phyloP scores from a whole-genome alignment of 2,329 filamentous ascomycete genomes.

The Leptodontidium sp. region DNA sequence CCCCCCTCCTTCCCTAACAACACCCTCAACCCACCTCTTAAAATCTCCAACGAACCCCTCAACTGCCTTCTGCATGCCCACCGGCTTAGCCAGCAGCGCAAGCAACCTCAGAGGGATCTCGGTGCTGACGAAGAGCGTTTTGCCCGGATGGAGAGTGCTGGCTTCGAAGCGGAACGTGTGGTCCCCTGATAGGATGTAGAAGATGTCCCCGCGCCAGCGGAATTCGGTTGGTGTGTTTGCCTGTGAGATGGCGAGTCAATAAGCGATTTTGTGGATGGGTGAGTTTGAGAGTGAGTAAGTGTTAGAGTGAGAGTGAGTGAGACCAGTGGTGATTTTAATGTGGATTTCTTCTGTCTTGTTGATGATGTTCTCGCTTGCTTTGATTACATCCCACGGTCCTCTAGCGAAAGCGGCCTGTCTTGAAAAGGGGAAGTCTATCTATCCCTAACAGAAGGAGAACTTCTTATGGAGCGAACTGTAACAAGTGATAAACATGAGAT shows the following conservation, averaged over 20 bases:
- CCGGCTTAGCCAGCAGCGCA: constrained; percentile 23
- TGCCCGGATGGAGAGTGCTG: constrained; percentile 35
- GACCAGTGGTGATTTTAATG: too few relatives aligned
- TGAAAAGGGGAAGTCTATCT: too few relatives aligned
- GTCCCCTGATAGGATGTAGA: constrained; percentile 35
- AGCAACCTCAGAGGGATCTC: constrained; percentile 35
- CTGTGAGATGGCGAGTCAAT: constrained; percentile 19
- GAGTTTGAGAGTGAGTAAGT: neutral
- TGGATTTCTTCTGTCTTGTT: neutral
- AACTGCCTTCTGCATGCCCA: constrained; percentile 23
- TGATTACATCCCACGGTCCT: neutral
- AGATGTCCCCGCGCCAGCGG: constrained; percentile 35
- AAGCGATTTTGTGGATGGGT: neutral
- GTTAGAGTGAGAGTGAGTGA: too few relatives aligned
- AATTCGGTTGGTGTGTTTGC: constrained; percentile 33
- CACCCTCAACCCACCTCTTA: constrained; percentile 27
- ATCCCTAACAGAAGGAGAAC: too few relatives aligned
- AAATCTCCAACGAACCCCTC: constrained; percentile 25
- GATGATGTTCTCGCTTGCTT: neutral
- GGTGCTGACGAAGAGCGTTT: constrained; percentile 38
- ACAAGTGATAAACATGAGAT: too few relatives aligned
- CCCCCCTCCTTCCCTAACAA: constrained; percentile 19
- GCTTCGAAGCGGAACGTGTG: constrained; percentile 38
- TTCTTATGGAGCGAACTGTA: too few relatives aligned
- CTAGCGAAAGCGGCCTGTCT: too few relatives aligned